A percentile compares a stretch with the other conserved stretches of the same genome.
Conservation (phyloP, 1,139 yeast species). For the Kurtzmaniella quercitrusa region DNA sequence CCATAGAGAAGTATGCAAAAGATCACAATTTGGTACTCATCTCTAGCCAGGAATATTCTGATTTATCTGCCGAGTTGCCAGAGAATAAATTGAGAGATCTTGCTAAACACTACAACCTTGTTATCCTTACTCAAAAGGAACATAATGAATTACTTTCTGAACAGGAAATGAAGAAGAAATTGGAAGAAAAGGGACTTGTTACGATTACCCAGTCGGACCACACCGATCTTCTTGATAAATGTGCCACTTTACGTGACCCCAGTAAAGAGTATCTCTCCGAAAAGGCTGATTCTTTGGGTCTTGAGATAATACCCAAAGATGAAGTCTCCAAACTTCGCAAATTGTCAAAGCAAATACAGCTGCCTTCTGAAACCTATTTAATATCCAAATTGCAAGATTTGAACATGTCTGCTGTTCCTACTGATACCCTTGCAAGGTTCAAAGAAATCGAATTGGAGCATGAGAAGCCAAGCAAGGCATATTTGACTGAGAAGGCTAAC, state of each 20-base stretch:
- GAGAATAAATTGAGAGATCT: constrained; percentile 20
- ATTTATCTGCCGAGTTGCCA: constrained; percentile 14
- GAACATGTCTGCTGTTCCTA: constrained; percentile 21
- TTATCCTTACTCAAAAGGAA: constrained; percentile 22
- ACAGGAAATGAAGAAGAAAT: constrained; percentile 28
- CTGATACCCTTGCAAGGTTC: constrained; percentile 18
- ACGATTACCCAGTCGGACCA: constrained; percentile 21
- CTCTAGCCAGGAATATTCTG: constrained; percentile 43
- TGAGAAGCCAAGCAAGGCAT: constrained; percentile 24
- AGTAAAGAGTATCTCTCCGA: constrained; percentile 12
- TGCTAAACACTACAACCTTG: constrained; percentile 24
- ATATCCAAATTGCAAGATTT: constrained; percentile 21
- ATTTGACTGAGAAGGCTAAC: constrained; percentile 27
- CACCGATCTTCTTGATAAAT: constrained; percentile 5
- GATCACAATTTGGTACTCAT: constrained; percentile 48
- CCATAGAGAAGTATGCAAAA: constrained; percentile 46
- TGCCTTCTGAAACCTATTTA: constrained; percentile 29
- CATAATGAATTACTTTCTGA: constrained; percentile 27
- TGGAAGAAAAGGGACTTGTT: constrained; percentile 30
- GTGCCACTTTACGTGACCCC: constrained; percentile 12
- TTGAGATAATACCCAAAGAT: constrained; percentile 16
- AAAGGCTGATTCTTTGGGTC: constrained; percentile 11
- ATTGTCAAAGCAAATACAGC: constrained; percentile 10
- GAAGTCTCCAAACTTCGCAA: constrained; percentile 17
- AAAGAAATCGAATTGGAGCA: constrained; percentile 23